Percentiles rank a stretch among this genome's conserved stretches.
Evolutionary conservation across 2,329 filamentous ascomycete species (phyloP).

Genomic region (Curvularia sp.): DNA sequence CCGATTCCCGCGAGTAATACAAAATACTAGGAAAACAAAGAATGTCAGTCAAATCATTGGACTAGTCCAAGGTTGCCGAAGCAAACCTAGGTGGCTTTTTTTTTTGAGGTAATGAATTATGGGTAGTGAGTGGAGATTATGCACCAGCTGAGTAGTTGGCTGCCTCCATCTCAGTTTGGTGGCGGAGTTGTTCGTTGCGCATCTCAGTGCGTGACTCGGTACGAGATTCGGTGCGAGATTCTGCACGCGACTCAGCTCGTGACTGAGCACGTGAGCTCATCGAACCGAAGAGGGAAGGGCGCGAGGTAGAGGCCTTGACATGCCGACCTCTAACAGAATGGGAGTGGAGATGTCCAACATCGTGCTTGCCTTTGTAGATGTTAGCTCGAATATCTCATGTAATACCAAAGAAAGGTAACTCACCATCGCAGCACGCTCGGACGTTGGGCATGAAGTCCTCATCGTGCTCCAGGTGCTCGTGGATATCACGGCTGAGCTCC

Average conservation of each 20-base stretch:
- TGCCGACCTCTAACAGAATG: slow-evolving; percentile 44
- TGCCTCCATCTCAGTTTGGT: slow-evolving; percentile 37
- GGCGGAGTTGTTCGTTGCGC: slow-evolving; percentile 33
- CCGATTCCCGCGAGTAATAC: slow-evolving; percentile 20
- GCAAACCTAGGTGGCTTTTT: slow-evolving; percentile 8
- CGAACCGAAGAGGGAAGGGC: slow-evolving; percentile 42
- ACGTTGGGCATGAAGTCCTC: slow-evolving; percentile 90
- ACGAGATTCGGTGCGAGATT: slow-evolving; percentile 28
- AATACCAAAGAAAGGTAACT: slow-evolving; percentile 48
- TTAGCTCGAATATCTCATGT: slow-evolving; percentile 21
- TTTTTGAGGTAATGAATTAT: slow-evolving; percentile 17
- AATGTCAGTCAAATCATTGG: slow-evolving; percentile 43
- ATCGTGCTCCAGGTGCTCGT: slow-evolving; percentile 78
- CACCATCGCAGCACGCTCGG: slow-evolving; percentile 95
- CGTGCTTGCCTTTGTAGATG: slow-evolving; percentile 54
- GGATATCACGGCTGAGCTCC: slow-evolving; percentile 76
- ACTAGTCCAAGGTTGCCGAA: slow-evolving; percentile 23
- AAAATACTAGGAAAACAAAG: slow-evolving; percentile 38
- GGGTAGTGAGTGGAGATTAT: slow-evolving; percentile 25
- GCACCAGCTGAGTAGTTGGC: slow-evolving; percentile 38
- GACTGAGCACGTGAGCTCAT: slow-evolving; percentile 47
- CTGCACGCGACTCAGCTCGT: slow-evolving; percentile 30
- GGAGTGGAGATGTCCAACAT: slow-evolving; percentile 56
- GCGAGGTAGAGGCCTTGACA: slow-evolving; percentile 31
- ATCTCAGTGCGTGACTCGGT: slow-evolving; percentile 36